Evolutionary conservation across 768 basidiomycete genomes (phyloP).

Genomic region (Imleria badia): DNA sequence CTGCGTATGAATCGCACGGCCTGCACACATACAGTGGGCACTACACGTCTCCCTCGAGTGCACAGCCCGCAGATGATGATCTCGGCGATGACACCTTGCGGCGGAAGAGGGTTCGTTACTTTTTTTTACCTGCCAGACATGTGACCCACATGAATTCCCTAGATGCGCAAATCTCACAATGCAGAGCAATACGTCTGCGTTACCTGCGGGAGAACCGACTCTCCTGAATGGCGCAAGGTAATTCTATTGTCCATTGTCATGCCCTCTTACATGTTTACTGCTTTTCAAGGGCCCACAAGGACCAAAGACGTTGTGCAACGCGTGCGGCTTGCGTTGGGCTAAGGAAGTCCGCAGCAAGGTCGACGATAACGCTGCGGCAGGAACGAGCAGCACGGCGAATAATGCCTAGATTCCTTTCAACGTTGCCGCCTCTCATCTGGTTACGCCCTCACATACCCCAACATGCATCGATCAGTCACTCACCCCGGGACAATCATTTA

Average conservation of each 20-base stretch:
- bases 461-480: conserved; percentile 5
- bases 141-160: background rate
- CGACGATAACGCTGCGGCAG: conserved; percentile 33
- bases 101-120: conserved; percentile 59
- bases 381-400: conserved; percentile 20
- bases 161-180: conserved; percentile 41
- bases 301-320: conserved; percentile 97
- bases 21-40: conserved; percentile 16
- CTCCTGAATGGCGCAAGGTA: conserved; percentile 96
- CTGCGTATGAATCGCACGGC: conserved; percentile 22
- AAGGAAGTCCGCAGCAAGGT: conserved; percentile 58
- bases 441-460: background rate
- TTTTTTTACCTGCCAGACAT: background rate
- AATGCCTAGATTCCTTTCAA: conserved; percentile 11
- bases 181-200: conserved; percentile 82
- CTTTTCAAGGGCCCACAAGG: conserved; percentile 77
- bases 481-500: conserved; percentile 1
- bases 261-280: conserved; percentile 18
- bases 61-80: conserved; percentile 38
- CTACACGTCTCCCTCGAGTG: conserved; percentile 10
- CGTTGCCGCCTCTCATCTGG: background rate
- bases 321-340: conserved; percentile 93
- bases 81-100: conserved; percentile 50
- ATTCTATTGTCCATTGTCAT: background rate
- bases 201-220: conserved; percentile 92